A percentile compares a stretch with the other conserved stretches of the same genome.
These are phyloP conservation scores for Pleurotus djamor DNA, from an alignment of 768 basidiomycete genomes.

Conservation along the genomic window DNA sequence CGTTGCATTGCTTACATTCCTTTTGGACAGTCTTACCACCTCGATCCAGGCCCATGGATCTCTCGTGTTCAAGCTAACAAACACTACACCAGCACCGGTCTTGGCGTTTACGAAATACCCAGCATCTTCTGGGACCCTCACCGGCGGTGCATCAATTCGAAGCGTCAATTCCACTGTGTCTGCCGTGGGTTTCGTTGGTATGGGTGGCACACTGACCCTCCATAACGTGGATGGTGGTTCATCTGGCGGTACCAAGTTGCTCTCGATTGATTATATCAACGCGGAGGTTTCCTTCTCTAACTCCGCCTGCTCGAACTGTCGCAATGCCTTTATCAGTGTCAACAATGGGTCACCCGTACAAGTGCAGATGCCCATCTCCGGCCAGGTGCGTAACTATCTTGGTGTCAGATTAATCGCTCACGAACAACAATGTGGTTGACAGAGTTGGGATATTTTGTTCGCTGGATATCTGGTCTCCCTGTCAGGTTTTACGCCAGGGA, in stretches of 20 bases:
- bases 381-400: constrained; percentile 29
- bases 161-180: constrained; percentile 31
- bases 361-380: constrained; percentile 46
- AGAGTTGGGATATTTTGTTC: constrained; percentile 46
- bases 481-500: constrained; percentile 40
- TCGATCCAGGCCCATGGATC: constrained; percentile 31
- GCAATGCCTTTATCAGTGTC: constrained; percentile 43
- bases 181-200: constrained; percentile 38
- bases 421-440: neutral
- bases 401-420: neutral
- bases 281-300: constrained; percentile 40
- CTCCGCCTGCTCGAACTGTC: constrained; percentile 46
- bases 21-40: constrained; percentile 26
- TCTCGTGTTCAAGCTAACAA: constrained; percentile 34
- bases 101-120: constrained; percentile 33
- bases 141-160: constrained; percentile 33
- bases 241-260: constrained; percentile 37
- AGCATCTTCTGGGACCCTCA: constrained; percentile 27
- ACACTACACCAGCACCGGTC: constrained; percentile 18
- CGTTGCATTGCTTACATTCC: neutral
- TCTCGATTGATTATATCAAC: constrained; percentile 47
- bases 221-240: constrained; percentile 38
- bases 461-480: constrained; percentile 38
- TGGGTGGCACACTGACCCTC: constrained; percentile 41
- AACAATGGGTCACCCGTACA: constrained; percentile 41